Conservation (phyloP, 495 filamentous ascomycete genomes). For the Astrothelium macrocarpum region DNA sequence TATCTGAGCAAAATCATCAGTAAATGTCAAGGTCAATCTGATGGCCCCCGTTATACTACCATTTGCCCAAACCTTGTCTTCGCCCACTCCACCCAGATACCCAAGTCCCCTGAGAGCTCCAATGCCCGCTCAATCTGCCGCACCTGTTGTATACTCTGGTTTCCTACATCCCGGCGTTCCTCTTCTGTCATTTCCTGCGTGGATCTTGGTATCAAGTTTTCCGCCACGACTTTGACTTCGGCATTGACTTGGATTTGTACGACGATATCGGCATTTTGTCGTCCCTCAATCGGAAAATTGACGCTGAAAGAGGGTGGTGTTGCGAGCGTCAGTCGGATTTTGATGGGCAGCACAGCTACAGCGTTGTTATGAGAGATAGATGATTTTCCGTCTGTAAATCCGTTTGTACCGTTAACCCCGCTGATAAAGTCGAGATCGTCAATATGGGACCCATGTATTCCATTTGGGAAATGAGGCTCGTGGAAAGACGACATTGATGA, state of each 20-base stretch:
- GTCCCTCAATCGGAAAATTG: constrained; percentile 10
- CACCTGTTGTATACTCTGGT: constrained; percentile 9
- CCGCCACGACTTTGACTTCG: constrained; percentile 19
- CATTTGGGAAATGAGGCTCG: constrained; percentile 8
- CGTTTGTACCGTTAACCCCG: constrained; percentile 1
- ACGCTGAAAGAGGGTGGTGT: constrained; percentile 14
- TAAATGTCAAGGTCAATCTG: not conserved
- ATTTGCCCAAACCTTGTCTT: constrained; percentile 7
- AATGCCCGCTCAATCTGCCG: constrained; percentile 24
- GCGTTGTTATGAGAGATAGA: not conserved
- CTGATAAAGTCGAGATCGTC: constrained; percentile 9
- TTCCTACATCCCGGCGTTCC: constrained; percentile 4
- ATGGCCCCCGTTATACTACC: not conserved
- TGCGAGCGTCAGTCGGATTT: constrained; percentile 12
- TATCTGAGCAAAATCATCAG: not conserved
- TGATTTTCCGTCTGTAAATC: not conserved
- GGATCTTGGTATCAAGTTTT: constrained; percentile 15
- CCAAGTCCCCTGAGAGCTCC: constrained; percentile 26
- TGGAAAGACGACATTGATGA: not conserved
- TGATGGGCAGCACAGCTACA: constrained; percentile 8
- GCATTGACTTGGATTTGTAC: constrained; percentile 25
- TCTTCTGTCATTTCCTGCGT: not conserved
- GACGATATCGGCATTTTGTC: constrained; percentile 9
- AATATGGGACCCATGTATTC: constrained; percentile 13
- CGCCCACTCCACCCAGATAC: constrained; percentile 31